phyloP scores from a whole-genome alignment of 768 basidiomycete species.

The Rhodosporidiobolus sp. region DNA sequence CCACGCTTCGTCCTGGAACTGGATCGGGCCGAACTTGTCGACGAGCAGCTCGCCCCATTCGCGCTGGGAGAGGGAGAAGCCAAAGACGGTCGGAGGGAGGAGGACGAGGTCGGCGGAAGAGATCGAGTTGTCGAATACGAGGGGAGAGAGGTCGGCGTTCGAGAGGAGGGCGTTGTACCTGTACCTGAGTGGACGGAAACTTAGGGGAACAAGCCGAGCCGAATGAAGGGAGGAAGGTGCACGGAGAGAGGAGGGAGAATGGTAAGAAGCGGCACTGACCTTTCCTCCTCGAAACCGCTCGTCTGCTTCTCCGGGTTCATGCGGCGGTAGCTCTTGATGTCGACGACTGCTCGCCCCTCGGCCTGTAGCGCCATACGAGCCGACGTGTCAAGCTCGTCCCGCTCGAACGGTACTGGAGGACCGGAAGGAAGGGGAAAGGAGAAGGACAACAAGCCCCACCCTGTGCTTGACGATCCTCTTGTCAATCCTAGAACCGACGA shows the following conservation, averaged over 20 bases:
- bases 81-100: constrained; percentile 14
- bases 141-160: background rate
- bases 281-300: background rate
- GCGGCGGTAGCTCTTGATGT: constrained; percentile 1
- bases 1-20: constrained; percentile 62
- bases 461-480: constrained; percentile 15
- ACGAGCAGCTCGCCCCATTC: constrained; percentile 46
- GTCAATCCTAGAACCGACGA: background rate
- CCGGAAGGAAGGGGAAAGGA: background rate
- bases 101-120: constrained; percentile 6
- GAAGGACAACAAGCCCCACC: background rate
- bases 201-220: too few species aligned
- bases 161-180: background rate
- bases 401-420: too few species aligned
- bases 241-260: background rate
- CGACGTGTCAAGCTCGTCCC: background rate
- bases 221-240: background rate
- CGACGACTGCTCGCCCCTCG: constrained; percentile 16
- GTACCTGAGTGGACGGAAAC: too few species aligned
- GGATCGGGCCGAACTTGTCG: constrained; percentile 57
- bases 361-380: constrained; percentile 1
- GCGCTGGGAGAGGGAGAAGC: constrained; percentile 12
- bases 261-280: background rate
- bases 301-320: background rate
- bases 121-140: background rate